Conservation (phyloP, 2,329 filamentous ascomycete genomes). For the Xylaria multiplex region DNA sequence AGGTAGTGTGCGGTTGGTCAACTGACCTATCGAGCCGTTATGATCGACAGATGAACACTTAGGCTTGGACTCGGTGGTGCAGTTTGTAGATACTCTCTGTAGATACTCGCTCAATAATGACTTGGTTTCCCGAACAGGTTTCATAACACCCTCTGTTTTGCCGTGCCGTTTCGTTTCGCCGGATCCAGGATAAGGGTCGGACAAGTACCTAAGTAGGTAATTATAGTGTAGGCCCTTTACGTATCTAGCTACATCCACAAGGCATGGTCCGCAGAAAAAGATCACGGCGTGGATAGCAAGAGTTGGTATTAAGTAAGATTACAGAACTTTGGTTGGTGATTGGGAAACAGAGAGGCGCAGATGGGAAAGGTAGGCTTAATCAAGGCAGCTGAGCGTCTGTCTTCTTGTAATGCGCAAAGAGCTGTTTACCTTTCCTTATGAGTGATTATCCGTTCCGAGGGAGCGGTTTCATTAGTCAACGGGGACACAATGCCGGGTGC, state of each 20-base stretch:
- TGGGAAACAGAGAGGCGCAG: slow-evolving; percentile 6
- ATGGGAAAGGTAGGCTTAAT: neutral
- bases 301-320: slow-evolving; percentile 24
- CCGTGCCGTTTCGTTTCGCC: slow-evolving; percentile 30
- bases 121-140: slow-evolving; percentile 6
- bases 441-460: slow-evolving; percentile 30
- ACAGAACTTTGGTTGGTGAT: slow-evolving; percentile 16
- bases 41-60: slow-evolving; percentile 33
- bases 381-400: slow-evolving; percentile 26
- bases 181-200: slow-evolving; percentile 9
- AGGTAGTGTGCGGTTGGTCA: slow-evolving; percentile 12
- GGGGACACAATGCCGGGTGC: slow-evolving; percentile 27
- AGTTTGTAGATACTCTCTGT: too few species aligned
- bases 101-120: neutral
- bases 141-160: slow-evolving; percentile 26
- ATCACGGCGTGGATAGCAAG: slow-evolving; percentile 12
- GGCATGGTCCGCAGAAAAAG: slow-evolving; percentile 7
- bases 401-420: slow-evolving; percentile 18
- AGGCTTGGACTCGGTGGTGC: slow-evolving; percentile 22
- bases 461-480: slow-evolving; percentile 31
- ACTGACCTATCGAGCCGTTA: slow-evolving; percentile 25
- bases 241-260: slow-evolving; percentile 15
- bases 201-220: slow-evolving; percentile 6
- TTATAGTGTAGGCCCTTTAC: slow-evolving; percentile 10
- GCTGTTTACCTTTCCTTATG: slow-evolving; percentile 15